These are phyloP conservation scores for Gaeumannomyces tritici DNA, from an alignment of 2,329 filamentous ascomycete species.

Conservation along the genomic window DNA sequence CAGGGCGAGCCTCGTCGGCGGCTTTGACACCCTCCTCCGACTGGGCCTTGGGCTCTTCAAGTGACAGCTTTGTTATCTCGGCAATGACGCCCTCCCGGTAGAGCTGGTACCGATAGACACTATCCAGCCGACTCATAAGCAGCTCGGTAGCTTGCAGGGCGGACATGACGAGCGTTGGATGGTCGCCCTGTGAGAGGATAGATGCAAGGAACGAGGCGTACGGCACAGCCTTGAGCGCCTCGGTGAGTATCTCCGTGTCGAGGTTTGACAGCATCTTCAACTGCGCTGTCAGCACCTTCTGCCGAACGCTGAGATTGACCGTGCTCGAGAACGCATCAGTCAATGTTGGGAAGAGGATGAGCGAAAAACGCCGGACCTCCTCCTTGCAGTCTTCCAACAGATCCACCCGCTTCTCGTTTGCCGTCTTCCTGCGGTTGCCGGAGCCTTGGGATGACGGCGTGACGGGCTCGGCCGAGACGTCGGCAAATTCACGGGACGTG, in stretches of 20 bases:
- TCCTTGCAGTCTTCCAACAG: conserved; percentile 73
- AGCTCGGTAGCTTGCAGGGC: conserved; percentile 86
- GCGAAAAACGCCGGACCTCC: conserved; percentile 82
- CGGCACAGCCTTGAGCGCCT: conserved; percentile 77
- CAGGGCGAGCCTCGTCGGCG: background rate
- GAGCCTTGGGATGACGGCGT: conserved; percentile 3
- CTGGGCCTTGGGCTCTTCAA: conserved; percentile 26
- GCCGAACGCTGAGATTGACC: conserved; percentile 86
- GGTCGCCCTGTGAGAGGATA: conserved; percentile 91
- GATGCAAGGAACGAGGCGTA: conserved; percentile 94
- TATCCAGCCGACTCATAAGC: conserved; percentile 71
- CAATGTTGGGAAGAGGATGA: conserved; percentile 87
- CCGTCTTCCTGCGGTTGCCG: conserved; percentile 20
- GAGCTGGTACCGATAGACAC: conserved; percentile 91
- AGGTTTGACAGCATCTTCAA: conserved; percentile 96
- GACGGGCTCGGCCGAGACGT: conserved; percentile 16
- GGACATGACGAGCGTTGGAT: conserved; percentile 74
- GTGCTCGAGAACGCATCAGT: conserved; percentile 97
- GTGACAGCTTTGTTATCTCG: conserved; percentile 76
- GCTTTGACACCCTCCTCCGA: conserved; percentile 9
- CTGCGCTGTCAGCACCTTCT: conserved; percentile 92
- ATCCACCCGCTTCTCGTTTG: conserved; percentile 74
- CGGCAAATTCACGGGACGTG: conserved; percentile 30
- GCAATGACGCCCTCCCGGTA: conserved; percentile 93
- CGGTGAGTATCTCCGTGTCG: conserved; percentile 74